Conservation (phyloP, 305 asterid genomes). For the Fraxinus xanthoxyloides region DNA sequence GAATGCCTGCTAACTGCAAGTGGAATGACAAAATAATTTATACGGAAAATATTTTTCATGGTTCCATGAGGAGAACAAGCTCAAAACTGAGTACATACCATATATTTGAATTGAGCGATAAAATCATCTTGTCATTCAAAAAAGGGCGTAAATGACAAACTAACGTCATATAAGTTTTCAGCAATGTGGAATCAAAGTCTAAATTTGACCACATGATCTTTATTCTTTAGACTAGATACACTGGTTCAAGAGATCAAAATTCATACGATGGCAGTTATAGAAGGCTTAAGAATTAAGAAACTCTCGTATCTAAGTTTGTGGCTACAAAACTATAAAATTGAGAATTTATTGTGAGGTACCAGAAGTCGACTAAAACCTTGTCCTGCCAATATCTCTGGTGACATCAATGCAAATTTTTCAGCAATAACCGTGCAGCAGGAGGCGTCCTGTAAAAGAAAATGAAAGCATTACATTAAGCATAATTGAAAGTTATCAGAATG, state of each 20-base stretch:
- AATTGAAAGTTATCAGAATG: background rate
- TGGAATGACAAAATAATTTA: background rate
- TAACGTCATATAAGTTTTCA: background rate
- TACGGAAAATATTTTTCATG: background rate
- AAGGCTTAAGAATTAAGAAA: background rate
- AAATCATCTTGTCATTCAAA: slow-evolving; percentile 5
- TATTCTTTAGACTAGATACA: background rate
- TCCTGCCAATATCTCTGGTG: slow-evolving; percentile 72
- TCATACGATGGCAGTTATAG: background rate
- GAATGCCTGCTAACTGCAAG: slow-evolving; percentile 80
- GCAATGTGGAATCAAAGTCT: slow-evolving; percentile 6
- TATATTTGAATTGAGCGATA: slow-evolving; percentile 16
- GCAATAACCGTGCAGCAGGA: slow-evolving; percentile 73
- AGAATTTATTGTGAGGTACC: slow-evolving; percentile 40
- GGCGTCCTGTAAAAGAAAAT: slow-evolving; percentile 52
- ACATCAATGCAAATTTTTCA: slow-evolving; percentile 47
- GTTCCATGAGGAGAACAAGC: background rate
- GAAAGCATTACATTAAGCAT: background rate
- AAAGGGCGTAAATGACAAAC: background rate
- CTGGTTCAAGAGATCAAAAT: background rate
- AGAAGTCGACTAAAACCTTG: slow-evolving; percentile 77
- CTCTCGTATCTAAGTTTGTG: background rate
- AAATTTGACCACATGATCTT: slow-evolving; percentile 1
- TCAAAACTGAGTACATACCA: slow-evolving; percentile 14
- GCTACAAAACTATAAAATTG: background rate